Evolutionary conservation across 805 yeast species (phyloP).

Genomic region (Cyberlindnera euphorbiiphila): DNA sequence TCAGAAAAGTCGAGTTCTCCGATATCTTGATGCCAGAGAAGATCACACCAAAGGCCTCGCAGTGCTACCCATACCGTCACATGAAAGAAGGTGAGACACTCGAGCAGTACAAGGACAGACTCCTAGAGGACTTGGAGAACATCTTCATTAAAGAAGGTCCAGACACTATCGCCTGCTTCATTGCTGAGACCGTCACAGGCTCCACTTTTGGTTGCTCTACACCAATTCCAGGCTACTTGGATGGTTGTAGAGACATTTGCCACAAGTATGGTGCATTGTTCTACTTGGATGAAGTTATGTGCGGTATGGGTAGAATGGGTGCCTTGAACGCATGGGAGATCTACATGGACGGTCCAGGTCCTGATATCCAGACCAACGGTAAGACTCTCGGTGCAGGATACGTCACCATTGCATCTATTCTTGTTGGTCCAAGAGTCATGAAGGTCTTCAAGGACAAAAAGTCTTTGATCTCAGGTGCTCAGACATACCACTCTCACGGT

Average conservation of each 20-base stretch:
- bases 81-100: constrained; percentile 32
- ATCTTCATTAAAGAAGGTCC: constrained; percentile 40
- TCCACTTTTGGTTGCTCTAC: constrained; percentile 42
- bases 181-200: constrained; percentile 44
- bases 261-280: constrained; percentile 48
- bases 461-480: constrained; percentile 38
- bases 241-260: constrained; percentile 42
- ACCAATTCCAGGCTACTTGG: constrained; percentile 43
- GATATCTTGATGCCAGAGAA: constrained; percentile 27
- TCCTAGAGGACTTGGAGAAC: constrained; percentile 40
- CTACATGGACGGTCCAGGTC: constrained; percentile 35
- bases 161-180: constrained; percentile 39
- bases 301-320: constrained; percentile 53
- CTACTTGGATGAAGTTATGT: constrained; percentile 53
- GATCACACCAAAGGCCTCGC: constrained; percentile 26
- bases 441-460: constrained; percentile 29
- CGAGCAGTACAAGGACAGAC: constrained; percentile 37
- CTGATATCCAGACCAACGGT: constrained; percentile 46
- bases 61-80: constrained; percentile 30
- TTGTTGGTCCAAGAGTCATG: constrained; percentile 36
- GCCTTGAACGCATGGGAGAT: constrained; percentile 44
- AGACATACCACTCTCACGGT: constrained; percentile 46
- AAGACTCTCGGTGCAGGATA: constrained; percentile 47
- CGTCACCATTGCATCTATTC: constrained; percentile 43
- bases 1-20: constrained; percentile 35